Conservation (phyloP, 2,329 filamentous ascomycete species). For the Fusarium sulawesiense region DNA sequence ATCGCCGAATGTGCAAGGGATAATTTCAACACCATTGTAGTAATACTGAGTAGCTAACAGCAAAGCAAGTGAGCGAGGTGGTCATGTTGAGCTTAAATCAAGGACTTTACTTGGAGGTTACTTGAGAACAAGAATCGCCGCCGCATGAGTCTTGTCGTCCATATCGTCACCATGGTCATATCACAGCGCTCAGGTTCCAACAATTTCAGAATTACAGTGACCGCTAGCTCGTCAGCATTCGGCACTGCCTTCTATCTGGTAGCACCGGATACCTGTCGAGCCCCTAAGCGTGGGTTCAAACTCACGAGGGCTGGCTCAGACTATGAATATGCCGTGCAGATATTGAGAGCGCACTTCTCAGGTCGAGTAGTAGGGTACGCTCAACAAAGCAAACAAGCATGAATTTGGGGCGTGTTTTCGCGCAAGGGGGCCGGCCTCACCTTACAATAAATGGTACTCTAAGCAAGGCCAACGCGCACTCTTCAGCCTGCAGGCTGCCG, state of each 20-base stretch:
- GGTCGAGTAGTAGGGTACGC: slow-evolving; percentile 2
- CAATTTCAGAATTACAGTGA: not conserved
- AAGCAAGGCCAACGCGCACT: slow-evolving; percentile 42
- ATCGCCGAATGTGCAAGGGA: slow-evolving; percentile 41
- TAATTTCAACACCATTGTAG: slow-evolving; percentile 15
- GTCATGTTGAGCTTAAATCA: not conserved
- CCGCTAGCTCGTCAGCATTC: not conserved
- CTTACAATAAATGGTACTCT: slow-evolving; percentile 37
- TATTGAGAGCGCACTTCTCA: slow-evolving; percentile 31
- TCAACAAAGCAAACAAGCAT: slow-evolving; percentile 15
- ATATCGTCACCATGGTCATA: not conserved
- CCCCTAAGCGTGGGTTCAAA: not conserved
- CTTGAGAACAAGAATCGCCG: not conserved
- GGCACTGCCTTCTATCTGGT: not conserved
- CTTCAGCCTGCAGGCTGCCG: slow-evolving; percentile 46
- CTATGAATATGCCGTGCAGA: not conserved
- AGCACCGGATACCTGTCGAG: not conserved
- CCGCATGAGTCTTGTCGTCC: not conserved
- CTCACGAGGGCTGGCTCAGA: not conserved
- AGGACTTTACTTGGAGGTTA: not conserved
- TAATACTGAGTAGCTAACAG: not conserved
- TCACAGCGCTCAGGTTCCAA: not conserved
- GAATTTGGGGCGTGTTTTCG: slow-evolving; percentile 35
- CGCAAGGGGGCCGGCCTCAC: slow-evolving; percentile 36
- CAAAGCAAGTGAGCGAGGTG: not conserved